Conservation (phyloP, 768 basidiomycete genomes). For the Coprinopsis cinerea region DNA sequence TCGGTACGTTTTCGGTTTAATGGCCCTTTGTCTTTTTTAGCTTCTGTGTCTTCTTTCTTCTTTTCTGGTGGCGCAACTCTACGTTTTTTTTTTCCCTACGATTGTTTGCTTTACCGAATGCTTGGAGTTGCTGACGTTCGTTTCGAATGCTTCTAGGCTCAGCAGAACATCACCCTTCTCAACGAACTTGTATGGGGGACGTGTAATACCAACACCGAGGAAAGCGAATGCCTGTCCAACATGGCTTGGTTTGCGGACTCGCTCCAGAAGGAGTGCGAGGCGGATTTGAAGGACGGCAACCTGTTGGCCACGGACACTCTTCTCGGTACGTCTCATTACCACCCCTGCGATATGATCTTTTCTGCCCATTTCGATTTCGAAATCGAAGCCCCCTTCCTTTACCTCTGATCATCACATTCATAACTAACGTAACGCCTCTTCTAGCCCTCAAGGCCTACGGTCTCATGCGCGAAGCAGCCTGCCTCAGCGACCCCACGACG, state of each 20-base stretch:
- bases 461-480: constrained; percentile 57
- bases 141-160: too few relatives aligned
- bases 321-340: constrained; percentile 36
- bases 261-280: constrained; percentile 45
- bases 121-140: too few relatives aligned
- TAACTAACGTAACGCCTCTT: background rate
- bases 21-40: too few relatives aligned
- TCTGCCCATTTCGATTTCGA: background rate
- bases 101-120: background rate
- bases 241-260: constrained; percentile 58
- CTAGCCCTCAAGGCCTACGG: constrained; percentile 58
- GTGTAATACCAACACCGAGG: constrained; percentile 53
- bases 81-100: background rate
- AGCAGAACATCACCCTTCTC: constrained; percentile 52
- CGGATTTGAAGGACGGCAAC: constrained; percentile 51
- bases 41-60: background rate
- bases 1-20: constrained; percentile 40
- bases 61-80: background rate
- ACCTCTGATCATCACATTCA: background rate
- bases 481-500: constrained; percentile 49
- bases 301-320: constrained; percentile 48
- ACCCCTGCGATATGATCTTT: too few relatives aligned
- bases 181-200: constrained; percentile 75
- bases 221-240: constrained; percentile 52
- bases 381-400: background rate